Evolutionary conservation across 2,329 filamentous ascomycete genomes (phyloP).

Genomic region (Teratosphaeriaceae sp.): DNA sequence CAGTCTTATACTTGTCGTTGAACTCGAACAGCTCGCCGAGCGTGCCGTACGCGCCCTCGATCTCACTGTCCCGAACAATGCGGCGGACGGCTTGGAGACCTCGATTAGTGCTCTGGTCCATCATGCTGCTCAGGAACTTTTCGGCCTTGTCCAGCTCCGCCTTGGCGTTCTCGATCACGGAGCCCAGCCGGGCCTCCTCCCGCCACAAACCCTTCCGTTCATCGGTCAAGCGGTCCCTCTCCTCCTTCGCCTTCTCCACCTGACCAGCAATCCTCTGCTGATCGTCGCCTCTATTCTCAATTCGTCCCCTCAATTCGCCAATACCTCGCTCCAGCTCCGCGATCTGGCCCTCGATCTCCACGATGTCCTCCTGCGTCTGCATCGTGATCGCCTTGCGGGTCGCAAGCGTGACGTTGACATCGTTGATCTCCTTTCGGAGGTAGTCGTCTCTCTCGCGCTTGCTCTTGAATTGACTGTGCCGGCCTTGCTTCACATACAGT

Average conservation of each 20-base stretch:
- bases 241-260: conserved; percentile 69
- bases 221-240: conserved; percentile 71
- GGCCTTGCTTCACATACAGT: conserved; percentile 85
- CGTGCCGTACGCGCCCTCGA: conserved; percentile 86
- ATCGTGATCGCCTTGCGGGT: conserved; percentile 78
- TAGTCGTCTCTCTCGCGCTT: conserved; percentile 84
- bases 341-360: conserved; percentile 64
- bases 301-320: conserved; percentile 58
- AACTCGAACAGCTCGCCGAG: conserved; percentile 89
- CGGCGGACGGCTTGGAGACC: conserved; percentile 82
- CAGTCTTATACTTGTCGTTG: conserved; percentile 74
- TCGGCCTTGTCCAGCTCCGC: conserved; percentile 74
- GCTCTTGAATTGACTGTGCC: conserved; percentile 78
- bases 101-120: conserved; percentile 81
- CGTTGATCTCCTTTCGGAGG: conserved; percentile 71
- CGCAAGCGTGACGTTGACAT: conserved; percentile 68
- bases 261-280: conserved; percentile 67
- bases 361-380: conserved; percentile 77
- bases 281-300: conserved; percentile 73
- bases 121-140: conserved; percentile 68
- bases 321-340: conserved; percentile 66
- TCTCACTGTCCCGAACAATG: conserved; percentile 69
- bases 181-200: conserved; percentile 80
- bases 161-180: conserved; percentile 66
- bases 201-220: conserved; percentile 82